Evolutionary conservation across 768 basidiomycete species (phyloP), one percentile per base, ranked within the genome.

Genomic region (Auricularia sp.): DNA sequence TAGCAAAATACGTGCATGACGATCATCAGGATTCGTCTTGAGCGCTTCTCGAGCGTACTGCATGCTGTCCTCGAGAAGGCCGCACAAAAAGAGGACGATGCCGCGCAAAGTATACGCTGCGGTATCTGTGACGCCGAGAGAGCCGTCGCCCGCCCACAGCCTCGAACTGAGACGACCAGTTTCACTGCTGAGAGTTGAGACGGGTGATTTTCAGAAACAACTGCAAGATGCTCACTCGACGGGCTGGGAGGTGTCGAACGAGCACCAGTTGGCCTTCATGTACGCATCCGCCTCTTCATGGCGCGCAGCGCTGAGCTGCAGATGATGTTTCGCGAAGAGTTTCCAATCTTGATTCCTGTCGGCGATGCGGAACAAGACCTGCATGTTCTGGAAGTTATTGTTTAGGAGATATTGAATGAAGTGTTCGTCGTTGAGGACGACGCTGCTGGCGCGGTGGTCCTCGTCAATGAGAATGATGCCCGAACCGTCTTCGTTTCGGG

Each of bases 11-110:
- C 85, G 83, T 0, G 91, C 91, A 5, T 77, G 78, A 65, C 84
- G 84, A 68, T 90, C 83, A 11, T 87, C 87, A 0, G 92, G 93
- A 72, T 93, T 93, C 39, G 86, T 76, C 33, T 87, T 82, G 4
- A 95, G 80, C 0, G 91, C 90, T 11, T 83, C 84, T 62, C 81
- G 79, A 36, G 80, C 80, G 68, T 94, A 91, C 66, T 87, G 84
- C 36, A 87, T 76, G 2, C 90, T 85, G 68, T 87, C 84, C 1
- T 89, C 79, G 7, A 91, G 78, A 65, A 86, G 87, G 1, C 85
- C 87, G 3, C 78, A 78, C 34, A 92, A 77, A 78, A 93, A 93
- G 10, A 93, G 79, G 1, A 93, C 83, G 18, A 91, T 78, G 1
- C 90, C 93, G 42, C 93, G 84, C 18, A 87, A 73, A 16, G 87